Base-by-base conservation (phyloP, 73 alveolate genomes). In the Urostyla sp. region DNA sequence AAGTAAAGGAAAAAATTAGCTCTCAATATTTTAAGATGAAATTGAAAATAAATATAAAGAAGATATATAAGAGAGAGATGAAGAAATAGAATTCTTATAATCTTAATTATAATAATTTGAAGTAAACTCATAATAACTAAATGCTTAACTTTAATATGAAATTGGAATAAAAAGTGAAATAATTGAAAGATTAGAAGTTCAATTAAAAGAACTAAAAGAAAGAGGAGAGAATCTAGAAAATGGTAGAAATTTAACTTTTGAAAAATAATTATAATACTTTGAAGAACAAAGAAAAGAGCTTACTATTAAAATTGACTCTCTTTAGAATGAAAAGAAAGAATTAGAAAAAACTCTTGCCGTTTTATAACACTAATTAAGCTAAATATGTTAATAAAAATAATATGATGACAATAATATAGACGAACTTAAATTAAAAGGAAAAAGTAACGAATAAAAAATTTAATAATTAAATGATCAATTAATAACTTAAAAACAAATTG, bases 201-300 rank as follows among this genome's bases (percentile, higher is more conserved):
- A 84, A 34, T 74, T 79, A 28, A 78, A 53, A 63, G 90, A 85
- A 72, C 30, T 75, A 6, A 85, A 85, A 34, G 80, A 55, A 48
- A 85, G 75, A 72, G 51, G 80, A 2, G 72, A 31, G 16, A 31
- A 37, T 35, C 60, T 72, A 40, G 81, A 72, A 40, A 23, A 75
- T 8, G 60, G 78, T 35, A 88, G 74, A 34, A 59, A 72, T 50
- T 15, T 36, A 20, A 86, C 80, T 20, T 67, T 88, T 28, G 90
- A 88, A 40, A 82, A 73, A 54, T 11, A 82, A 23, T 44, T 74
- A 21, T 87, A 83, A 43, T 36, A 58, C 66, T 88, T 83, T 60
- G 86, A 88, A 46, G 75, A 72, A 44, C 79, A 88, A 69, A 67
- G 95, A 52, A 82, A 52, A 20, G 95, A 88, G 20, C 61, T 44